These are phyloP conservation scores for Metarhizium humberi DNA, from an alignment of 2,329 filamentous ascomycete genomes.

Conservation along the genomic window DNA sequence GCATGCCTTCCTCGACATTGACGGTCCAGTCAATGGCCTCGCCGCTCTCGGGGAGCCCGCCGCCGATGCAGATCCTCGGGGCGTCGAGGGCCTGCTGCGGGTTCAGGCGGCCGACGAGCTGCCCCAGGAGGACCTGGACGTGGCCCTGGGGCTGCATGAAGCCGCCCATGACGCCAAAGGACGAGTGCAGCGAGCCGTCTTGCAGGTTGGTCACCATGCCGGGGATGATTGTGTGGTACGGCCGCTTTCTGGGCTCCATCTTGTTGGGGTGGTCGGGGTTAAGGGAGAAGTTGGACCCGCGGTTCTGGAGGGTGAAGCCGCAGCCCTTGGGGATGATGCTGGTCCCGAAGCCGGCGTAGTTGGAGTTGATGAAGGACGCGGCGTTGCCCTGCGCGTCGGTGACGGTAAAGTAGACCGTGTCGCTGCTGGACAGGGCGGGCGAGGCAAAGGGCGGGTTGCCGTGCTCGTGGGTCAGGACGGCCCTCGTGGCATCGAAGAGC, in stretches of 20 bases:
- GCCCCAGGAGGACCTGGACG: constrained; percentile 84
- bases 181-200: constrained; percentile 68
- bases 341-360: constrained; percentile 84
- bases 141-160: constrained; percentile 99
- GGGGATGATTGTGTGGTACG: constrained; percentile 97
- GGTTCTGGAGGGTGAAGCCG: constrained; percentile 91
- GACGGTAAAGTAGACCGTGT: constrained; percentile 90
- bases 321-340: constrained; percentile 75
- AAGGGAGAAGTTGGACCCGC: constrained; percentile 78
- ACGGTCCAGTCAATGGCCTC: constrained; percentile 55
- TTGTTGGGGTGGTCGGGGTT: constrained; percentile 65
- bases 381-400: constrained; percentile 79
- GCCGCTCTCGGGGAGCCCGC: constrained; percentile 55
- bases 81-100: constrained; percentile 87
- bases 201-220: constrained; percentile 72
- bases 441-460: constrained; percentile 47
- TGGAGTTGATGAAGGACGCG: constrained; percentile 94
- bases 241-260: constrained; percentile 72
- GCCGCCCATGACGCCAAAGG: constrained; percentile 95
- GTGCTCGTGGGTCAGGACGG: constrained; percentile 53
- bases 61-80: constrained; percentile 80
- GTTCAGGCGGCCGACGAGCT: constrained; percentile 70
- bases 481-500: constrained; percentile 46
- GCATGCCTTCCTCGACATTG: constrained; percentile 75
- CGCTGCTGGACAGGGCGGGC: constrained; percentile 74